Base-by-base conservation (phyloP, 495 filamentous ascomycete species). In the Schizothecium vesticola region DNA sequence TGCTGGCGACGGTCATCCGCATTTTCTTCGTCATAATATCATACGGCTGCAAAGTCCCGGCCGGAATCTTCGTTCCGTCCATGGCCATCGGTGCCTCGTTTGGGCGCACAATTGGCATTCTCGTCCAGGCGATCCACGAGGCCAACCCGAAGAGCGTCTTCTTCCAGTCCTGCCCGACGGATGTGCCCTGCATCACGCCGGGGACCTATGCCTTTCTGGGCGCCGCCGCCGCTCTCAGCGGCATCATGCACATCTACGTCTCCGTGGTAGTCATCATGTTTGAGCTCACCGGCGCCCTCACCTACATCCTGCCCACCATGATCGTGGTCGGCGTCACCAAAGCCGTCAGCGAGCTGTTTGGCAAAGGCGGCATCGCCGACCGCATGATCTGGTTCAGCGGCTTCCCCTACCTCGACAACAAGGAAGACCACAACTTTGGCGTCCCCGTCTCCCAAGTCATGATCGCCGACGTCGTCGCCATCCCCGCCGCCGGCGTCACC, bases 371-470 rank as follows among this genome's bases (percentile, higher is more conserved):
- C 31, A 98, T 99, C 66, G 95, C 95, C 13, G 95, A 99, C 78
- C 90, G 95, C 69, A 96, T 97, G 92, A 99, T 99, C 69, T 98
- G 93, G 94, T 97, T 97, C 83, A 99, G 92, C 74, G 95, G 95
- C 21, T 97, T 98, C 74, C 95, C 95, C 0, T 98, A 96, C 82
- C 85, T 99, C 4, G 95, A 99, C 79, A 97, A 92, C 79, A 99
- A 99, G 76, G 96, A 98, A 80, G 96, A 98, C 63, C 95, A 98
- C 77, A 92, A 92, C 61, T 97, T 98, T 78, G 94, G 94, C 43
- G 95, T 98, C 3, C 92, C 95, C 0, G 94, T 98, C 29, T 96
- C 93, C 4, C 88, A 91, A 69, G 92, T 91, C 67, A 98, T 97
- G 95, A 97, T 91, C 1, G 85, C 85, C 19, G 88, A 93, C 67